Percentiles rank a stretch among this genome's conserved stretches.
These are phyloP conservation scores for Trichophyton simii DNA, from an alignment of 2,329 filamentous ascomycete genomes.

Conservation along the genomic window DNA sequence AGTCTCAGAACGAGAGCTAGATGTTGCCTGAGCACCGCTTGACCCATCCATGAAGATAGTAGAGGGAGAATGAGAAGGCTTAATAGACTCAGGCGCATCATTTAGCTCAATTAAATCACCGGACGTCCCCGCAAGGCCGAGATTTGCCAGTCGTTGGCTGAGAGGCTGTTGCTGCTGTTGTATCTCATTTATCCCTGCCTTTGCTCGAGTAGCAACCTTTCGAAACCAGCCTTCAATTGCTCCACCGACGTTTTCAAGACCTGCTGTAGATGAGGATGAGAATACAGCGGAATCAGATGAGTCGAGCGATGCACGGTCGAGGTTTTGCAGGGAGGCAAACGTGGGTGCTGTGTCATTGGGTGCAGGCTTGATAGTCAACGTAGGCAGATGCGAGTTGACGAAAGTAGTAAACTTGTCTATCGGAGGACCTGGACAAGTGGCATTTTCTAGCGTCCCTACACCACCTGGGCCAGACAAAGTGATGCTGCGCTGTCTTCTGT, in stretches of 20 bases:
- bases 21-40: background rate
- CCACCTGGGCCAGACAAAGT: conserved; percentile 77
- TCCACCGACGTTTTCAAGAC: conserved; percentile 71
- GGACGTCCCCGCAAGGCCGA: conserved; percentile 20
- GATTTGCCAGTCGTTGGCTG: conserved; percentile 5
- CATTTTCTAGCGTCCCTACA: conserved; percentile 61
- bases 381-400: conserved; percentile 70
- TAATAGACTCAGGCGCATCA: conserved; percentile 21
- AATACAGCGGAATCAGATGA: conserved; percentile 21
- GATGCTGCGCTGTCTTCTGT: conserved; percentile 31
- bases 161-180: conserved; percentile 23
- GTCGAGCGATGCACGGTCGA: conserved; percentile 23
- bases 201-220: conserved; percentile 51
- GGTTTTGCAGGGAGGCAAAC: conserved; percentile 27
- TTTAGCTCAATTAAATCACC: conserved; percentile 36
- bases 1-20: background rate
- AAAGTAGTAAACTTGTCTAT: conserved; percentile 74
- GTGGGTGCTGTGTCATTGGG: conserved; percentile 42
- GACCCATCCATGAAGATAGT: background rate
- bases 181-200: conserved; percentile 28
- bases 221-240: conserved; percentile 84
- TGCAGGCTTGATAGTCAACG: conserved; percentile 55
- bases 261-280: conserved; percentile 27
- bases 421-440: conserved; percentile 52
- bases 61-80: background rate